These are phyloP conservation scores for Chalciporus pseudorubinellus DNA, from an alignment of 768 basidiomycete species.

Conservation along the genomic window DNA sequence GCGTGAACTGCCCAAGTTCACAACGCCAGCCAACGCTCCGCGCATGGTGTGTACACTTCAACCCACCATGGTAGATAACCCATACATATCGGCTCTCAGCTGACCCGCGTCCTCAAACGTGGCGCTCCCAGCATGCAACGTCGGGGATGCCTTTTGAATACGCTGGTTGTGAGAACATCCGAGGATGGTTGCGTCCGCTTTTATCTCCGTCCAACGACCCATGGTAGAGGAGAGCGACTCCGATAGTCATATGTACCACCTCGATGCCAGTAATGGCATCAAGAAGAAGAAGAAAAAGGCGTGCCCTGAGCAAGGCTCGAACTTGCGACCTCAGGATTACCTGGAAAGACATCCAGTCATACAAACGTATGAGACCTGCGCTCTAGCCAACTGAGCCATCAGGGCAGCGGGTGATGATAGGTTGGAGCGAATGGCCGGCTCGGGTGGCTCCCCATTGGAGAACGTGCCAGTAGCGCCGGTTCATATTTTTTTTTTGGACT, in stretches of 20 bases:
- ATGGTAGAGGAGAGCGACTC: conserved; percentile 45
- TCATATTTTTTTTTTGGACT: too few relatives aligned
- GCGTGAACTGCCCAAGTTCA: background rate
- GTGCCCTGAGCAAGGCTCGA: conserved; percentile 58
- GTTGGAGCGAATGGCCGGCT: conserved; percentile 65
- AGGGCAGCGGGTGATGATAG: conserved; percentile 41
- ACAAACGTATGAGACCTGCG: conserved; percentile 50
- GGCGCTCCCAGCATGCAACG: conserved; percentile 47
- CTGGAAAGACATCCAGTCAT: conserved; percentile 29
- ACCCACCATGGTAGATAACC: conserved; percentile 48
- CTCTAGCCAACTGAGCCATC: conserved; percentile 56
- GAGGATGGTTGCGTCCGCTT: conserved; percentile 28
- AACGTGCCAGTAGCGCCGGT: too few relatives aligned
- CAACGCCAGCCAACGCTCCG: too few relatives aligned
- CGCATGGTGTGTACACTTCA: too few relatives aligned
- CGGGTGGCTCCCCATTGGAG: too few relatives aligned
- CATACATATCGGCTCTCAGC: conserved; percentile 43
- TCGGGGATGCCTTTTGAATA: conserved; percentile 43
- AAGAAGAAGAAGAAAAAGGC: conserved; percentile 6
- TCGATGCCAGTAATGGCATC: too few relatives aligned
- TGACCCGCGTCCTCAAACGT: conserved; percentile 55
- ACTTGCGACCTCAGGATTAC: conserved; percentile 61
- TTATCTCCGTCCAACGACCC: conserved; percentile 6
- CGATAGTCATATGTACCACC: conserved; percentile 66
- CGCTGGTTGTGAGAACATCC: conserved; percentile 46